Conservation (phyloP, 1,284 basidiomycete species). For the Vanrija sp. region DNA sequence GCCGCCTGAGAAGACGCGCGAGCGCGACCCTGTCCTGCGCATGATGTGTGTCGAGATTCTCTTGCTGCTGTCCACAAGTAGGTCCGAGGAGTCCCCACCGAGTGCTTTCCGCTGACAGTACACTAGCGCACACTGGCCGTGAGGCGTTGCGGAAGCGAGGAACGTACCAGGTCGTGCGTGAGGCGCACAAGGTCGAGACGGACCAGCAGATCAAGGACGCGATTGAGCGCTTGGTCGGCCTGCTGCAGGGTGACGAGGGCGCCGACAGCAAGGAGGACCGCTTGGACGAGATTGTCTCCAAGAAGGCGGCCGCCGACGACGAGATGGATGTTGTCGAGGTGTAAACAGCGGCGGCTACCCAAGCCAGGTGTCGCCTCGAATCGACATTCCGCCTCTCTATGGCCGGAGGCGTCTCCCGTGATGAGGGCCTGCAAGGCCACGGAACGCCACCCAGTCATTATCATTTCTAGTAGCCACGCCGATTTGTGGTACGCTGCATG, state of each 20-base stretch:
- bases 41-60: slow-evolving; percentile 85
- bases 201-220: slow-evolving; percentile 67
- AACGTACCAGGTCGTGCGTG: slow-evolving; percentile 80
- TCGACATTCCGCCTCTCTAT: too few species aligned
- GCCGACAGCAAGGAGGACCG: slow-evolving; percentile 52
- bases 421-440: too few species aligned
- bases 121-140: slow-evolving; percentile 67
- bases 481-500: too few species aligned
- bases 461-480: background rate
- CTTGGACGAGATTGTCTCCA: slow-evolving; percentile 54
- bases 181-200: slow-evolving; percentile 72
- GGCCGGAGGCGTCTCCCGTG: too few species aligned
- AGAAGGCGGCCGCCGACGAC: slow-evolving; percentile 33
- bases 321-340: slow-evolving; percentile 35
- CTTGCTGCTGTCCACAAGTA: slow-evolving; percentile 76
- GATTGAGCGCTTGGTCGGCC: slow-evolving; percentile 67
- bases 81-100: slow-evolving; percentile 13
- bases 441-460: background rate
- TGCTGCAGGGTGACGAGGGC: slow-evolving; percentile 68
- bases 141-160: slow-evolving; percentile 75
- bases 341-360: slow-evolving; percentile 6
- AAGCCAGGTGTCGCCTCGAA: background rate
- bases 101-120: background rate
- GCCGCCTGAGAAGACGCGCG: slow-evolving; percentile 75
- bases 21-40: slow-evolving; percentile 73